phyloP scores from a whole-genome alignment of 768 basidiomycete genomes.

The Coprinellus aureogranulatus region DNA sequence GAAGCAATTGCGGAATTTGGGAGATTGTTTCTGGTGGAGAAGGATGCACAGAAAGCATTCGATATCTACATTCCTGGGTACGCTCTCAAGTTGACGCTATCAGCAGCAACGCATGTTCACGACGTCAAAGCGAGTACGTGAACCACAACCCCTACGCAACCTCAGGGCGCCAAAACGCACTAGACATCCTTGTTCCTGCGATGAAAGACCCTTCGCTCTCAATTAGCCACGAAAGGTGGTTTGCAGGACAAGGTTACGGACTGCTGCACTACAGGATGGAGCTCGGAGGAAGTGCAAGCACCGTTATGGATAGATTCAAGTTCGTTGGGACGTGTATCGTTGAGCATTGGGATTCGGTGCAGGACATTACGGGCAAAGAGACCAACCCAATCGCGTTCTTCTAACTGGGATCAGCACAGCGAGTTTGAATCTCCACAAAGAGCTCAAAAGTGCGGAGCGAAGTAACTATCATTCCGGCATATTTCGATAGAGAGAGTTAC shows the following conservation, averaged over 20 bases:
- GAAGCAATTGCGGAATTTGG: neutral
- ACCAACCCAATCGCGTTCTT: constrained; percentile 5
- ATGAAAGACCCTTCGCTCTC: neutral
- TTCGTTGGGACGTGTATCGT: constrained; percentile 3
- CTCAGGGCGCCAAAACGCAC: neutral
- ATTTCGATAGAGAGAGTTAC: too few relatives aligned
- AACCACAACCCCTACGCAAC: neutral
- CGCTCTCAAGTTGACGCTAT: too few relatives aligned
- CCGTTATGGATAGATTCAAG: neutral
- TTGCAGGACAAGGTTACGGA: neutral
- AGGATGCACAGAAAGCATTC: neutral
- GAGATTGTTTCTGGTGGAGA: neutral
- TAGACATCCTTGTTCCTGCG: neutral
- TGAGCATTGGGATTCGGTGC: constrained; percentile 2
- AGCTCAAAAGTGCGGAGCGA: too few relatives aligned
- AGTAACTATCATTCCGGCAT: too few relatives aligned
- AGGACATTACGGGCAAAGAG: constrained; percentile 1
- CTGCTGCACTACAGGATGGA: neutral
- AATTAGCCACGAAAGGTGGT: neutral
- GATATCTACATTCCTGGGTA: neutral
- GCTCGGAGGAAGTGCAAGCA: neutral
- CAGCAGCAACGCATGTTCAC: too few relatives aligned
- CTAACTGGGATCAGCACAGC: too few relatives aligned
- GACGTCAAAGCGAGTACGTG: neutral
- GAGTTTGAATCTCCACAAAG: too few relatives aligned